These are phyloP conservation scores for Lachnellula occidentalis DNA, from an alignment of 2,329 filamentous ascomycete genomes.

Conservation along the genomic window DNA sequence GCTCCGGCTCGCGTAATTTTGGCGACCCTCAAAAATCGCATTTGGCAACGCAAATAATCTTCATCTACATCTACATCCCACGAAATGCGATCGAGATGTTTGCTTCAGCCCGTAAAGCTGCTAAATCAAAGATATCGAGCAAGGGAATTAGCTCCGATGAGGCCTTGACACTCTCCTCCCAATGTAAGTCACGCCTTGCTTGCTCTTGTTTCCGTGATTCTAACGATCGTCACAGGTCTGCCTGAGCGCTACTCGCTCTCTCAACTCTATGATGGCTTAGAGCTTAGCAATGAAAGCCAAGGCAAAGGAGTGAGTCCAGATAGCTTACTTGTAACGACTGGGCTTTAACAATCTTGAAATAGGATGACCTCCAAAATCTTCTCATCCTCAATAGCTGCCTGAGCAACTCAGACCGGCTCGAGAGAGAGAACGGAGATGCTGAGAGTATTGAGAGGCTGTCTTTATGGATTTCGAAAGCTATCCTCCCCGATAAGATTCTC, in stretches of 20 bases:
- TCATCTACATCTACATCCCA: background rate
- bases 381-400: constrained; percentile 24
- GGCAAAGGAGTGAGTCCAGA: constrained; percentile 2
- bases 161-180: background rate
- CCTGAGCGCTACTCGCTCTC: constrained; percentile 19
- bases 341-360: constrained; percentile 18
- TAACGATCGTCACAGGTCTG: constrained; percentile 12
- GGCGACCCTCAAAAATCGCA: background rate
- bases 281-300: background rate
- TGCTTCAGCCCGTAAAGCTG: background rate
- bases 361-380: constrained; percentile 21
- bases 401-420: constrained; percentile 5
- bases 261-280: constrained; percentile 9
- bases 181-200: background rate
- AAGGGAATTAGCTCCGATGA: background rate
- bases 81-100: constrained; percentile 4
- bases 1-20: background rate
- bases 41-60: background rate
- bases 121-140: background rate
- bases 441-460: constrained; percentile 14
- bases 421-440: constrained; percentile 8
- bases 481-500: constrained; percentile 21
- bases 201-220: background rate
- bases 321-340: background rate
- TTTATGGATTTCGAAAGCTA: constrained; percentile 19